Conservation (phyloP, 192 early-diverging fungal species). For the Umbelopsis sp. region DNA sequence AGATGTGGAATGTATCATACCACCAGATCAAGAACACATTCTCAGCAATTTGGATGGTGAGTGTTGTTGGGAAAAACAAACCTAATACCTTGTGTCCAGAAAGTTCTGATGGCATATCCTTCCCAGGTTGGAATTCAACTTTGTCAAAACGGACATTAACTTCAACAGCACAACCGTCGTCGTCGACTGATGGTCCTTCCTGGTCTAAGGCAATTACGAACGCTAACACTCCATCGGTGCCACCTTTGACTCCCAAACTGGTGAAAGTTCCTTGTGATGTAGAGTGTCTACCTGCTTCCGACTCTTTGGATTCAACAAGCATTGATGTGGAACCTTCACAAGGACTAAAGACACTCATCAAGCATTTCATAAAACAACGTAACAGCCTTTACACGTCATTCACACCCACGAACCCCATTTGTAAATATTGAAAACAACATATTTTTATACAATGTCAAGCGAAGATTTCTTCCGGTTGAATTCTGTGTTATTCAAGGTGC, state of each 20-base stretch:
- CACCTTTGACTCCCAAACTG: background rate
- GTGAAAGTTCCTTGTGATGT: slow-evolving; percentile 2
- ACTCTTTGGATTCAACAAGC: background rate
- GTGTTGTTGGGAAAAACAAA: too few species aligned
- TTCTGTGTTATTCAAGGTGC: too few species aligned
- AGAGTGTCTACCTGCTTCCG: background rate
- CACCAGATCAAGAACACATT: background rate
- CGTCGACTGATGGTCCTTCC: too few species aligned
- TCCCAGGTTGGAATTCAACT: background rate
- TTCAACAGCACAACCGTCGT: background rate
- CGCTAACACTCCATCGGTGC: background rate
- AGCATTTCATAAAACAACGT: background rate
- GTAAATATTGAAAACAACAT: background rate
- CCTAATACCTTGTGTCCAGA: too few species aligned
- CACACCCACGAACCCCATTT: background rate
- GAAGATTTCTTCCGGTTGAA: too few species aligned
- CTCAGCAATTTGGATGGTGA: slow-evolving; percentile 1
- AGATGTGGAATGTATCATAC: slow-evolving; percentile 1
- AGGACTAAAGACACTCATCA: background rate
- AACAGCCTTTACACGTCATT: background rate
- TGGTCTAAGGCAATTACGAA: background rate
- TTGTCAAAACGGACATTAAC: background rate
- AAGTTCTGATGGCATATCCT: background rate
- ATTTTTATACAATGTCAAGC: background rate
- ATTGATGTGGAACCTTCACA: background rate